Base-by-base conservation (phyloP, 805 yeast genomes). In the Ogataea neopini region DNA sequence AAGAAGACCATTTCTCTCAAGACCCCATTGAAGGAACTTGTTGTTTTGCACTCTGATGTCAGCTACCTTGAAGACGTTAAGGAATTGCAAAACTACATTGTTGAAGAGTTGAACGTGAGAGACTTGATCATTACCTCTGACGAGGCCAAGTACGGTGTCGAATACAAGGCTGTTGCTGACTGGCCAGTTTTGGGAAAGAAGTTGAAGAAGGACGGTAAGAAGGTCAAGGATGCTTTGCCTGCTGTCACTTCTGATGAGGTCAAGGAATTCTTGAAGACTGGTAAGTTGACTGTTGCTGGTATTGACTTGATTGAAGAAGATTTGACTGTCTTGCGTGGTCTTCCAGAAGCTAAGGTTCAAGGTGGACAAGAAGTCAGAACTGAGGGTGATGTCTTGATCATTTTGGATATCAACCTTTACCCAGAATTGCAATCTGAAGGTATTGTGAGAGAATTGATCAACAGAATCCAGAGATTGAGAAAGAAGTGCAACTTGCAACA, bases 101-200 rank as follows among this genome's bases (percentile, higher is more conserved):
- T 79, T 48, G 98, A 92, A 61, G 99, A 94, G 73, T 81, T 94
- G 69, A 94, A 94, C 64, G 86, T 94, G 51, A 86, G 96, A 69
- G 94, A 88, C 58, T 67, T 94, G 45, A 74, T 88, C 60, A 84
- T 94, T 60, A 90, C 97, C 17, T 77, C 87, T 19, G 97, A 94
- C 64, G 99, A 94, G 74, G 83, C 77, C 59, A 83, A 85, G 64
- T 92, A 91, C 66, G 94, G 91, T 61, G 98, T 94, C 52, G 87
- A 85, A 66, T 92, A 91, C 76, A 81, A 79, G 54, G 97, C 92
- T 36, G 95, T 88, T 68, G 99, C 99, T 41, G 99, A 94, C 74
- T 94, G 99, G 99, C 96, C 98, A 49, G 88, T 90, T 17, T 79
- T 94, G 58, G 99, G 99, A 73, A 94, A 92, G 79, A 94, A 94